These are phyloP conservation scores for Monascus ruber DNA, from an alignment of 2,329 filamentous ascomycete species.

Conservation along the genomic window DNA sequence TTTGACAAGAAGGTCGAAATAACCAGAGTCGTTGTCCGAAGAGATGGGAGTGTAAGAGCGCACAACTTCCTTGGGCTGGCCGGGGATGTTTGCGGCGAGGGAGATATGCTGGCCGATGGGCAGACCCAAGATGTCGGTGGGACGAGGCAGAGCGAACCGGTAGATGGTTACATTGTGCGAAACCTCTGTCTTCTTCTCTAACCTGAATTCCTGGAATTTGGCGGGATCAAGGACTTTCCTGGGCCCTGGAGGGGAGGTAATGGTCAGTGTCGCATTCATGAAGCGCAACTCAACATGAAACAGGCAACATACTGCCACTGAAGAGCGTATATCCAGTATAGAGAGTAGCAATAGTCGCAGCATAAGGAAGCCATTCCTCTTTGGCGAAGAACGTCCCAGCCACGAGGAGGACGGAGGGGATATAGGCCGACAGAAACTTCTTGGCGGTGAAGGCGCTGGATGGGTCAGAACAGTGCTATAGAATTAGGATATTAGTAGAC, in stretches of 20 bases:
- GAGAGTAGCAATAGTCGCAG: constrained; percentile 52
- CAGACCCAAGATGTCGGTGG: constrained; percentile 76
- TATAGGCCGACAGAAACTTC: constrained; percentile 69
- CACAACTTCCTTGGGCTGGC: constrained; percentile 69
- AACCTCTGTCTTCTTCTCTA: constrained; percentile 88
- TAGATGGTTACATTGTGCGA: constrained; percentile 99
- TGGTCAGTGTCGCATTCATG: not conserved
- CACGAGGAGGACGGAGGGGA: constrained; percentile 69
- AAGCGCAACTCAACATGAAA: too few relatives aligned
- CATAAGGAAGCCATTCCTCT: constrained; percentile 63
- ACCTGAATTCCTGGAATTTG: constrained; percentile 80
- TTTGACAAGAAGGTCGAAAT: constrained; percentile 96
- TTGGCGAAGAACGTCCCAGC: constrained; percentile 68
- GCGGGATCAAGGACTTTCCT: constrained; percentile 78
- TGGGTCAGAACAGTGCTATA: not conserved
- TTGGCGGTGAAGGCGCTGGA: constrained; percentile 27
- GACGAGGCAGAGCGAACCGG: constrained; percentile 74
- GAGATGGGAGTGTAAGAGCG: constrained; percentile 89
- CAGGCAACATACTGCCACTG: constrained; percentile 50
- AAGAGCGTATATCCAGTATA: constrained; percentile 63
- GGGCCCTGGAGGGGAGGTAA: constrained; percentile 41
- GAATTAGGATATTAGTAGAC: not conserved
- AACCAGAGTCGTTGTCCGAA: constrained; percentile 76
- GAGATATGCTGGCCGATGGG: constrained; percentile 99
- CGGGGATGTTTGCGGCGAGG: constrained; percentile 70